A percentile compares a stretch with the other conserved stretches of the same genome.
Evolutionary conservation across 2,329 filamentous ascomycete species (phyloP).

Genomic region (Penicillium janthinellum): DNA sequence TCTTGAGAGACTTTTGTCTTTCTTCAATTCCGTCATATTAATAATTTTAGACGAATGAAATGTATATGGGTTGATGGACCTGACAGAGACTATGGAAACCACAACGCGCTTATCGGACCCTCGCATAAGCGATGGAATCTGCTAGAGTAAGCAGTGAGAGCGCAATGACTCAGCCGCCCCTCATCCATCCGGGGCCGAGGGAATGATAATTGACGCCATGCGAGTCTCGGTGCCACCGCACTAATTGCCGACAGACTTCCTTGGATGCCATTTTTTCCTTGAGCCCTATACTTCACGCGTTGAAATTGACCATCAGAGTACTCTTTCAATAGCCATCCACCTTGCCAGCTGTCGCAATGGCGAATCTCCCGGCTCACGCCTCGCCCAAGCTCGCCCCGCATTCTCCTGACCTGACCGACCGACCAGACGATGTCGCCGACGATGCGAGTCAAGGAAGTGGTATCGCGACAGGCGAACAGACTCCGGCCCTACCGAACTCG

Average conservation of each 20-base stretch:
- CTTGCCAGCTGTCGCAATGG: slow-evolving; percentile 44
- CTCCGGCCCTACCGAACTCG: slow-evolving; percentile 54
- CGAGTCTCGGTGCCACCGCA: slow-evolving; percentile 8
- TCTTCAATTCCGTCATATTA: not conserved
- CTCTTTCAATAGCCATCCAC: not conserved
- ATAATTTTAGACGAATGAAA: not conserved
- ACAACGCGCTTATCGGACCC: slow-evolving; percentile 4
- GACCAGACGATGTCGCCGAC: slow-evolving; percentile 20
- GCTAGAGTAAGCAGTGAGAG: slow-evolving; percentile 31
- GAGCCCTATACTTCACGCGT: slow-evolving; percentile 13
- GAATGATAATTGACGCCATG: slow-evolving; percentile 15
- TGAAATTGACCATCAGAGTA: slow-evolving; percentile 2
- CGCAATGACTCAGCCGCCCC: slow-evolving; percentile 26
- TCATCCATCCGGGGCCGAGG: slow-evolving; percentile 24
- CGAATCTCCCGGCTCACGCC: slow-evolving; percentile 58
- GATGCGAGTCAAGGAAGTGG: slow-evolving; percentile 24
- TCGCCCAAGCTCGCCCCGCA: slow-evolving; percentile 53
- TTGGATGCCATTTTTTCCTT: slow-evolving; percentile 11
- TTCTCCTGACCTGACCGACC: slow-evolving; percentile 19
- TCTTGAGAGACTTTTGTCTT: not conserved
- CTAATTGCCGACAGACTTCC: slow-evolving; percentile 4
- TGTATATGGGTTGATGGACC: not conserved
- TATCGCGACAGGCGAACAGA: slow-evolving; percentile 34
- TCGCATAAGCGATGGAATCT: slow-evolving; percentile 21
- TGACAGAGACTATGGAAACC: not conserved